Evolutionary conservation across 2,329 filamentous ascomycete genomes (phyloP).

Genomic region (Talaromyces sp.): DNA sequence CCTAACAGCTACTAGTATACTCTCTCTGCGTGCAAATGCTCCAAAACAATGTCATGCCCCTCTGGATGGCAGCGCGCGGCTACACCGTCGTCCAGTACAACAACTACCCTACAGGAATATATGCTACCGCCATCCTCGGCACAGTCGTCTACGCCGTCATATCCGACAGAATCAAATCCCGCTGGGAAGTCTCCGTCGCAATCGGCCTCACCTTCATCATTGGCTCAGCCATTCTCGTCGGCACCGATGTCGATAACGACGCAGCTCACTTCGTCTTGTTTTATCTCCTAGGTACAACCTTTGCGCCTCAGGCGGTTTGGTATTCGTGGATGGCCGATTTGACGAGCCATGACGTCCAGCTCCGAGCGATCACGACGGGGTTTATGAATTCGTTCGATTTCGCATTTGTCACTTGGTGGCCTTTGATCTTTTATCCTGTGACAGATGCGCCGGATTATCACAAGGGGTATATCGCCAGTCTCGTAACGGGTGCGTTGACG

Average conservation of each 20-base stretch:
- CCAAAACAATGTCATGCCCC: constrained; percentile 45
- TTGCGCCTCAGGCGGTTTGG: constrained; percentile 48
- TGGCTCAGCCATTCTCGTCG: constrained; percentile 39
- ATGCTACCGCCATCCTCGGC: constrained; percentile 43
- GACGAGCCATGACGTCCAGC: constrained; percentile 36
- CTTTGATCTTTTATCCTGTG: constrained; percentile 41
- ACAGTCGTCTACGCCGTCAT: constrained; percentile 42
- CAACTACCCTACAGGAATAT: constrained; percentile 45
- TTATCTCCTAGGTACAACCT: constrained; percentile 46
- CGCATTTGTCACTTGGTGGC: constrained; percentile 44
- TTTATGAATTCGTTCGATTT: constrained; percentile 48
- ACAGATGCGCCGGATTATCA: constrained; percentile 41
- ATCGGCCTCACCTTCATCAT: constrained; percentile 45
- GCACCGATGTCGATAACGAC: constrained; percentile 26
- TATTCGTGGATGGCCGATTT: constrained; percentile 49
- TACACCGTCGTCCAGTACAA: constrained; percentile 46
- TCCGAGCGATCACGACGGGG: constrained; percentile 45
- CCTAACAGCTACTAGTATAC: constrained; percentile 31
- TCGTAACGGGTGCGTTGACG: constrained; percentile 38
- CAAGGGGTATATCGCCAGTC: constrained; percentile 41
- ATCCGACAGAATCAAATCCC: constrained; percentile 43
- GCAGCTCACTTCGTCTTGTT: constrained; percentile 45
- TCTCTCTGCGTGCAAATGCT: constrained; percentile 45
- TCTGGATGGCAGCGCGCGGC: constrained; percentile 47
- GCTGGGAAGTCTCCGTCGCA: constrained; percentile 44